Percentiles rank a stretch among this genome's conserved stretches.
phyloP scores from a whole-genome alignment of 352 stramenopile genomes.

The Phytopythium delawarense region DNA sequence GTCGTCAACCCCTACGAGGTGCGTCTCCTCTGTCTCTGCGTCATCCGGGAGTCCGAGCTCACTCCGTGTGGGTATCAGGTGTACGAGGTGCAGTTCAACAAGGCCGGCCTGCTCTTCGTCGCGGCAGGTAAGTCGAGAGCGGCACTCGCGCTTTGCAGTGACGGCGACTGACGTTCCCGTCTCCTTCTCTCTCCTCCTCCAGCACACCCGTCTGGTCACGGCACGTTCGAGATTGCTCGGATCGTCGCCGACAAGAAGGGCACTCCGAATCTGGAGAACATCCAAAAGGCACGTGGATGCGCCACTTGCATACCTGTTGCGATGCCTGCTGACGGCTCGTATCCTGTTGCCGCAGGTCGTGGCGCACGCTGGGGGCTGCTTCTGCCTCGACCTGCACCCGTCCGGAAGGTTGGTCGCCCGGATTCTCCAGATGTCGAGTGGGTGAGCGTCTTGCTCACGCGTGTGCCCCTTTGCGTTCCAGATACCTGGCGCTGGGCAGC shows the following conservation, averaged over 20 bases:
- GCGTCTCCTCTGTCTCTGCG: too few species aligned
- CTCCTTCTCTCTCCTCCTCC: neutral
- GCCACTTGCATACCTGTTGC: neutral
- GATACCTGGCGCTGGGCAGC: slow-evolving; percentile 72
- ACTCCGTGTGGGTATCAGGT: slow-evolving; percentile 13
- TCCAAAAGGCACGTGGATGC: slow-evolving; percentile 52
- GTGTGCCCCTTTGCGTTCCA: slow-evolving; percentile 15
- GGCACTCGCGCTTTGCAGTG: neutral
- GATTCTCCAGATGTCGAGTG: neutral
- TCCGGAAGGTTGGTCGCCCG: slow-evolving; percentile 47
- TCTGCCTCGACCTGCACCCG: slow-evolving; percentile 75
- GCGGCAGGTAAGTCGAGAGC: slow-evolving; percentile 30
- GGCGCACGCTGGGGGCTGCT: slow-evolving; percentile 77
- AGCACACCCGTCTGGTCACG: slow-evolving; percentile 68
- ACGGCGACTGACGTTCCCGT: neutral
- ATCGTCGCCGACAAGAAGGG: slow-evolving; percentile 74
- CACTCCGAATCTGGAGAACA: slow-evolving; percentile 76
- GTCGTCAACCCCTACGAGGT: slow-evolving; percentile 81
- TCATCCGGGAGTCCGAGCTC: too few species aligned
- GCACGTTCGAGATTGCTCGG: slow-evolving; percentile 83
- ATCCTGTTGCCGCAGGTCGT: slow-evolving; percentile 34
- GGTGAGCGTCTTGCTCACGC: neutral
- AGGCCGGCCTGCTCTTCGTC: slow-evolving; percentile 74
- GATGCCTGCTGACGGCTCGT: slow-evolving; percentile 1
- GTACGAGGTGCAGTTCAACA: slow-evolving; percentile 83